These are phyloP conservation scores for Fusarium sublunatum DNA, from an alignment of 2,329 filamentous ascomycete genomes.

Conservation along the genomic window DNA sequence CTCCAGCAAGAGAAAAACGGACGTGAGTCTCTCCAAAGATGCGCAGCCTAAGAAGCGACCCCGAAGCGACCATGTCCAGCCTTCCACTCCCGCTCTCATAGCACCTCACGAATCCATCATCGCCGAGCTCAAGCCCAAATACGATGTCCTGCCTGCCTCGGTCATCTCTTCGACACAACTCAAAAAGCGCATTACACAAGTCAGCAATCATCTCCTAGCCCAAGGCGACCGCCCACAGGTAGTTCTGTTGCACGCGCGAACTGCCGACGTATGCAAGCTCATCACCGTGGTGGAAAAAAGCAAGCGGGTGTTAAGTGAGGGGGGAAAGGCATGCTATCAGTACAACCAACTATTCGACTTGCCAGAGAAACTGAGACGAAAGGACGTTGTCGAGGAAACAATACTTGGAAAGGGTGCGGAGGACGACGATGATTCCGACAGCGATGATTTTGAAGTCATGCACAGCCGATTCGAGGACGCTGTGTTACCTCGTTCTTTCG, in stretches of 20 bases:
- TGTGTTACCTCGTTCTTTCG: conserved; percentile 58
- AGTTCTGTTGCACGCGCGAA: conserved; percentile 64
- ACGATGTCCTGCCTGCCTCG: conserved; percentile 63
- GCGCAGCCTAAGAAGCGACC: conserved; percentile 8
- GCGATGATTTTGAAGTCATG: conserved; percentile 68
- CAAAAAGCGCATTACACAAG: conserved; percentile 61
- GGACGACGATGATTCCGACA: conserved; percentile 47
- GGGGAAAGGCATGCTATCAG: conserved; percentile 63
- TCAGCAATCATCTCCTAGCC: conserved; percentile 58
- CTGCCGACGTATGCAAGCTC: conserved; percentile 69
- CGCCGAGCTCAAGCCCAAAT: conserved; percentile 57
- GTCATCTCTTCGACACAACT: conserved; percentile 72
- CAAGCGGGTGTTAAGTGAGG: conserved; percentile 65
- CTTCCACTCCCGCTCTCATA: conserved; percentile 42
- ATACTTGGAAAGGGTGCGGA: conserved; percentile 48
- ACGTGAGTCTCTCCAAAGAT: conserved; percentile 4
- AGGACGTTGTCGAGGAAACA: conserved; percentile 57
- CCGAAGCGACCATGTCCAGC: conserved; percentile 7
- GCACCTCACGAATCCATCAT: conserved; percentile 58
- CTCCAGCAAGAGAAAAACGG: conserved; percentile 38
- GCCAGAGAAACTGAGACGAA: conserved; percentile 48
- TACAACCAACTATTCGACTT: conserved; percentile 68
- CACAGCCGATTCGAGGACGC: conserved; percentile 67
- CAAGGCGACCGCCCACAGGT: conserved; percentile 46
- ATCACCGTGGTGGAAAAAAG: conserved; percentile 75